A percentile compares a stretch with the other conserved stretches of the same genome.
These are phyloP conservation scores for Malassezia cuniculi DNA, from an alignment of 1,284 basidiomycete genomes.

Conservation along the genomic window DNA sequence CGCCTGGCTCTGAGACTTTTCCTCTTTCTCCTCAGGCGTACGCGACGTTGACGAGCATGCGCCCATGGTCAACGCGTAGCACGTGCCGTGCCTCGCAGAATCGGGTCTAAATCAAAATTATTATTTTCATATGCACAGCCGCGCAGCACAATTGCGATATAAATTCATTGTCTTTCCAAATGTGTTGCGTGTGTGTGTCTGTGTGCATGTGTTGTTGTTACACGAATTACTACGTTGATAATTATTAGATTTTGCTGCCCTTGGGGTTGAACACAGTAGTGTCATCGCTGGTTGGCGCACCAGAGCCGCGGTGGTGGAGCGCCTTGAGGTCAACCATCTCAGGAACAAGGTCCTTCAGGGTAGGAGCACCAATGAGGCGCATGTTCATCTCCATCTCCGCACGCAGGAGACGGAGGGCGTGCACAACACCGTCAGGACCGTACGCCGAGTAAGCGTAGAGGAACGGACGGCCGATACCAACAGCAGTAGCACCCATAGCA, in stretches of 20 bases:
- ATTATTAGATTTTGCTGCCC: not conserved
- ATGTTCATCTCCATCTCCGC: conserved; percentile 70
- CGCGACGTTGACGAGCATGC: conserved; percentile 48
- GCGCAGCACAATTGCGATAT: too few species aligned
- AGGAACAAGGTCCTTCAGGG: conserved; percentile 59
- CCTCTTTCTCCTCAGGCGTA: conserved; percentile 52
- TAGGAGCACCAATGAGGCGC: conserved; percentile 63
- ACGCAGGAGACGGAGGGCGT: conserved; percentile 57
- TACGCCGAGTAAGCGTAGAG: conserved; percentile 85
- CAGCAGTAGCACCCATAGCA: conserved; percentile 75
- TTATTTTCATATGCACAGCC: too few species aligned
- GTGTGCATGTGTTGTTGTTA: not conserved
- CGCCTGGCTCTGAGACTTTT: conserved; percentile 42
- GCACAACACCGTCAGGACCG: conserved; percentile 66
- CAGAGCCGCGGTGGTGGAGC: conserved; percentile 47
- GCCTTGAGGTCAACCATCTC: conserved; percentile 59
- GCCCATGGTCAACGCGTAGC: conserved; percentile 22
- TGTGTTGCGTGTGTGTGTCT: too few species aligned
- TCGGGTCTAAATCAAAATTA: too few species aligned
- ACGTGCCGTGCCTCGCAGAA: too few species aligned
- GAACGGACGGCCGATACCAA: conserved; percentile 77
- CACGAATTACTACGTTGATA: too few species aligned
- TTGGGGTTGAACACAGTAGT: conserved; percentile 5
- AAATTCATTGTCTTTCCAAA: too few species aligned
- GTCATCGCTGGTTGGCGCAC: conserved; percentile 20